phyloP scores from a whole-genome alignment of 768 basidiomycete species.

The Termitomyces sp. region DNA sequence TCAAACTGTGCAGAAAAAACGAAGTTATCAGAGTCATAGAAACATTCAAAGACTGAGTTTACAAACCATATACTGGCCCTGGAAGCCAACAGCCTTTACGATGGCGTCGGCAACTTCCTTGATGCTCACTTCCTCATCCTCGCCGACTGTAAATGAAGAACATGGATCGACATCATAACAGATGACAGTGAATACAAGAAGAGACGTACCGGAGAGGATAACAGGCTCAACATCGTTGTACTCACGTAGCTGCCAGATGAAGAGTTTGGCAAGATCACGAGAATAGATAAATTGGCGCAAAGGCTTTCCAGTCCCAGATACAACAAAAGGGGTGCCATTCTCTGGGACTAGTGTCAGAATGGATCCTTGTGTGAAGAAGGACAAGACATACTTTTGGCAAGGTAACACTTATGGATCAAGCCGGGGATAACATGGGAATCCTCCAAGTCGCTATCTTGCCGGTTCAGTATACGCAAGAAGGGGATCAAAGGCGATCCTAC shows the following conservation, averaged over 20 bases:
- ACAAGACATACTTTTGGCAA: slow-evolving; percentile 68
- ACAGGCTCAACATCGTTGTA: slow-evolving; percentile 92
- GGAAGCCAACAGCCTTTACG: slow-evolving; percentile 74
- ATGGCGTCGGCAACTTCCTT: slow-evolving; percentile 88
- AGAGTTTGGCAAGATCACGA: slow-evolving; percentile 89
- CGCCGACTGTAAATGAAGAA: slow-evolving; percentile 55
- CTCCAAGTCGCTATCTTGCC: slow-evolving; percentile 65
- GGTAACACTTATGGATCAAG: slow-evolving; percentile 87
- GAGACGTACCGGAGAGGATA: slow-evolving; percentile 74
- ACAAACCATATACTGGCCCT: slow-evolving; percentile 68
- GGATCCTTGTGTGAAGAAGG: background rate
- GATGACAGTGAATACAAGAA: background rate
- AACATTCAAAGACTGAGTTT: background rate
- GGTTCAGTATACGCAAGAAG: slow-evolving; percentile 3
- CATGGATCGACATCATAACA: background rate
- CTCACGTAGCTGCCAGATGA: slow-evolving; percentile 88
- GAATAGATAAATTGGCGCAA: slow-evolving; percentile 98
- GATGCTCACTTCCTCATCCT: slow-evolving; percentile 93
- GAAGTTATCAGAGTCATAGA: background rate
- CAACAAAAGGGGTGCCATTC: slow-evolving; percentile 79
- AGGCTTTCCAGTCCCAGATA: slow-evolving; percentile 88
- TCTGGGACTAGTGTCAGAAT: slow-evolving; percentile 30
- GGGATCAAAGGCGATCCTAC: slow-evolving; percentile 30
- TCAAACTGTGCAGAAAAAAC: slow-evolving; percentile 60
- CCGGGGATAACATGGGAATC: slow-evolving; percentile 94